phyloP scores from a whole-genome alignment of 495 filamentous ascomycete genomes.

The Immersiella caudata region DNA sequence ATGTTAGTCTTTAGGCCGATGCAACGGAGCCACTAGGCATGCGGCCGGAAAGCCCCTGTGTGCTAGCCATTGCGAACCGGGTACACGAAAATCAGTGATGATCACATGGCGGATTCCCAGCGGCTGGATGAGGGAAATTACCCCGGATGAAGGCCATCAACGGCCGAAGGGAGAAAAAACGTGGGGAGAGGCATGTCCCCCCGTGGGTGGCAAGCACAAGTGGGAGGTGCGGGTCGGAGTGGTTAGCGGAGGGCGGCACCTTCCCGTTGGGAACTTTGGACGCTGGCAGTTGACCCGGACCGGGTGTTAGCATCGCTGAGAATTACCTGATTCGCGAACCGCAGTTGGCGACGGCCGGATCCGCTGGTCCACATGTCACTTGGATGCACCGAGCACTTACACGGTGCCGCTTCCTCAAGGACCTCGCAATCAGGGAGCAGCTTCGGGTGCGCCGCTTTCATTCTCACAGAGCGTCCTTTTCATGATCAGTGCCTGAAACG shows the following conservation, averaged over 20 bases:
- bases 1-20: neutral
- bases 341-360: conserved; percentile 1
- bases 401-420: neutral
- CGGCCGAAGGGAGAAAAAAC: neutral
- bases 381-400: conserved; percentile 7
- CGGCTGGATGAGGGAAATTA: conserved; percentile 10
- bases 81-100: neutral
- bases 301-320: conserved; percentile 1
- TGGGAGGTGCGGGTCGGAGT: neutral
- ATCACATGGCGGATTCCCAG: conserved; percentile 5
- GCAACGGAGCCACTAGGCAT: neutral
- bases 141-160: neutral
- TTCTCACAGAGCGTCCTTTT: no score
- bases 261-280: neutral
- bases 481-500: neutral
- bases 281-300: neutral
- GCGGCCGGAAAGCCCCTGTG: neutral
- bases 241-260: conserved; percentile 1
- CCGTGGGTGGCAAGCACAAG: neutral
- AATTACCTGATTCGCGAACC: conserved; percentile 10
- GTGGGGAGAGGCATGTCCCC: neutral
- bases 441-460: no score
- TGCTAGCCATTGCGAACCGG: neutral
- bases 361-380: neutral
- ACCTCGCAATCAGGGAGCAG: neutral